Evolutionary conservation across 495 filamentous ascomycete species (phyloP), one percentile per base, ranked within the genome.

Genomic region (Talaromyces proteolyticus): DNA sequence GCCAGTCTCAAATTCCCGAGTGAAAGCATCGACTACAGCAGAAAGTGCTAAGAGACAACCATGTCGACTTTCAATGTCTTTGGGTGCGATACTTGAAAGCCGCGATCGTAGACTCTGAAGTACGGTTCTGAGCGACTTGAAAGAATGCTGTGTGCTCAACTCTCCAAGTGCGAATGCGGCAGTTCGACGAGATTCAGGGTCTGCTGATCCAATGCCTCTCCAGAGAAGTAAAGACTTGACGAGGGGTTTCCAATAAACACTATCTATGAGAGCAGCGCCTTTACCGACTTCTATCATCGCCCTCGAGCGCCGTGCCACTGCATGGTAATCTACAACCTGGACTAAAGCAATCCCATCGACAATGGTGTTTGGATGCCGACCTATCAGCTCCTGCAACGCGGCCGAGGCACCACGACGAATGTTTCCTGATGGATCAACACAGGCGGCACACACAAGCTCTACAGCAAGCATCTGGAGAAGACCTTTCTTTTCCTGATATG

Each of bases 371-470:
- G 93, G 91, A 64, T 99, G 92, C 12, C 93, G 80, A 4, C 93
- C 93, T 48, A 96, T 86, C 16, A 97, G 73, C 63, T 99, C 93
- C 60, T 99, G 93, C 29, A 99, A 66, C 14, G 93, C 93, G 42
- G 93, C 93, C 17, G 92, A 96, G 19, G 91, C 84, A 2, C 91
- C 94, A 44, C 93, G 79, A 36, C 93, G 78, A 53, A 97, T 94
- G 51, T 97, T 99, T 7, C 94, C 91, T 17, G 87, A 80, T 1
- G 92, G 84, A 63, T 99, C 93, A 11, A 96, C 73, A 55, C 86
- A 93, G 5, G 91, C 91, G 2, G 89, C 80, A 23, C 84, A 78
- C 1, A 95, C 76, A 8, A 99, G 74, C 55, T 93, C 82, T 0
- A 82, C 81, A 5, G 91, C 89, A 3, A 96, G 68, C 22, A 85